Evolutionary conservation across 2,329 filamentous ascomycete genomes (phyloP).

Genomic region (Mollisia scopiformis): DNA sequence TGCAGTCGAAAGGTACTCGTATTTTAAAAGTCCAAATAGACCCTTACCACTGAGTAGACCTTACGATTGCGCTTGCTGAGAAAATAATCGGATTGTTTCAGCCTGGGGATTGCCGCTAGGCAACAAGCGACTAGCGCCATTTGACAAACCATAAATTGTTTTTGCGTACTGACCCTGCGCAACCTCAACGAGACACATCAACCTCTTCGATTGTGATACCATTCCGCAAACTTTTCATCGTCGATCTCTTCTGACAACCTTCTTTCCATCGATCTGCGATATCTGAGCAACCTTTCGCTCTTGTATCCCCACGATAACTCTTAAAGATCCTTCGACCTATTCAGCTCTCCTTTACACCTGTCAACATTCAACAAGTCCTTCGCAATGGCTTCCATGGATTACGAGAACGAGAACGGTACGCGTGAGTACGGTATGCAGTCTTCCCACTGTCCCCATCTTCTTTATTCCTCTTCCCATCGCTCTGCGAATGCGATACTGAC

Average conservation of each 20-base stretch:
- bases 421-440: constrained; percentile 62
- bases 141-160: too few species aligned
- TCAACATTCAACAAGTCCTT: constrained; percentile 21
- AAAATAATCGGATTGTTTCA: too few species aligned
- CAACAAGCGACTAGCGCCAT: neutral
- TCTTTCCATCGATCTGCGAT: constrained; percentile 8
- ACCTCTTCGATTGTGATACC: constrained; percentile 6
- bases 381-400: constrained; percentile 65
- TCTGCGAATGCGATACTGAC: constrained; percentile 23
- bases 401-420: constrained; percentile 69
- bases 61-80: too few species aligned
- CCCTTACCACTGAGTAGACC: too few species aligned
- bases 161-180: neutral
- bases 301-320: constrained; percentile 11
- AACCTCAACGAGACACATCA: constrained; percentile 4
- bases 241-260: constrained; percentile 7
- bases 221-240: constrained; percentile 11
- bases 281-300: constrained; percentile 13
- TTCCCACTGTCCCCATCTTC: neutral
- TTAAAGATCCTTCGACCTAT: neutral
- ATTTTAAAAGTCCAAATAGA: too few species aligned
- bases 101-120: neutral
- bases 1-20: too few species aligned
- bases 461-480: neutral
- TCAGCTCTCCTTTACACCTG: constrained; percentile 8